These are phyloP conservation scores for Kwoniella bestiolae DNA, from an alignment of 768 basidiomycete species.

Conservation along the genomic window DNA sequence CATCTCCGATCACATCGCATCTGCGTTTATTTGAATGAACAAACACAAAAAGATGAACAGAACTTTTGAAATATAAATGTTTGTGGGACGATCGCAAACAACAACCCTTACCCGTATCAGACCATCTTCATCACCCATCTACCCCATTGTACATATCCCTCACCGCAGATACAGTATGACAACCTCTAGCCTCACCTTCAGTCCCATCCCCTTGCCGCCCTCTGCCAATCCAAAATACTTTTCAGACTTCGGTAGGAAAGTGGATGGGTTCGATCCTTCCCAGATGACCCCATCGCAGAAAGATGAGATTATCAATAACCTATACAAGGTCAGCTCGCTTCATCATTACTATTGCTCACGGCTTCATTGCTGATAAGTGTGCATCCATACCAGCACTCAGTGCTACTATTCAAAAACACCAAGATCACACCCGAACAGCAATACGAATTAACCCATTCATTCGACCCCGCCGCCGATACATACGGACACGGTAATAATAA, in stretches of 20 bases:
- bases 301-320: slow-evolving; percentile 68
- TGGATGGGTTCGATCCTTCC: slow-evolving; percentile 70
- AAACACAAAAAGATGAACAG: not conserved
- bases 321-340: slow-evolving; percentile 72
- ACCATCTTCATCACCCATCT: not conserved
- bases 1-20: not conserved
- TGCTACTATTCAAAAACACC: slow-evolving; percentile 73
- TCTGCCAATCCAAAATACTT: slow-evolving; percentile 72
- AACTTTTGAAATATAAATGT: too few species aligned
- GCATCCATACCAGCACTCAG: slow-evolving; percentile 63
- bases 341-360: not conserved
- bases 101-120: not conserved
- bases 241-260: slow-evolving; percentile 73
- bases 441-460: slow-evolving; percentile 82
- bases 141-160: not conserved
- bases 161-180: not conserved
- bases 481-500: slow-evolving; percentile 92
- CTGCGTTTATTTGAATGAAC: not conserved
- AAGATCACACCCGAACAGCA: slow-evolving; percentile 78
- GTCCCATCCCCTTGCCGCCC: slow-evolving; percentile 71
- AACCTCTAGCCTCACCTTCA: slow-evolving; percentile 34
- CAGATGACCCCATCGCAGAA: slow-evolving; percentile 67
- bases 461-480: slow-evolving; percentile 68
- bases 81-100: too few species aligned
- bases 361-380: not conserved